Evolutionary conservation across 1,284 basidiomycete genomes (phyloP).

Genomic region (Paramarasmius palmivorus): DNA sequence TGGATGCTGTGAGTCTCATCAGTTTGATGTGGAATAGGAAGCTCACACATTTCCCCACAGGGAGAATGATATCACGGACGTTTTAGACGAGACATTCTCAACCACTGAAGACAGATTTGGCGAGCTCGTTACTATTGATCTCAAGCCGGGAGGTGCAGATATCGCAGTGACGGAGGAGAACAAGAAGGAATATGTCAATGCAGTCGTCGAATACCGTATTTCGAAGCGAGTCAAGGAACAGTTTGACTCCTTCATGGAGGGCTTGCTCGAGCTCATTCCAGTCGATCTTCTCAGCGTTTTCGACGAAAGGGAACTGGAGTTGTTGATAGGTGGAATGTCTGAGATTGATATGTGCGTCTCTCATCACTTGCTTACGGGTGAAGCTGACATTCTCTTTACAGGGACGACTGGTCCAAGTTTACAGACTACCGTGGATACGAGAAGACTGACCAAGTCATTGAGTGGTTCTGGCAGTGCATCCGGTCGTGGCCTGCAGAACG

Average conservation of each 20-base stretch:
- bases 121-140: constrained; percentile 91
- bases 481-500: constrained; percentile 95
- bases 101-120: constrained; percentile 97
- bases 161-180: constrained; percentile 93
- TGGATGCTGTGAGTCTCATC: constrained; percentile 89
- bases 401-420: constrained; percentile 86
- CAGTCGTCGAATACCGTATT: constrained; percentile 94
- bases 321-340: constrained; percentile 97
- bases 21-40: not conserved
- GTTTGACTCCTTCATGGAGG: constrained; percentile 94
- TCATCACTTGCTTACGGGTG: not conserved
- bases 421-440: constrained; percentile 85
- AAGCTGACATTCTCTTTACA: constrained; percentile 26
- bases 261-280: constrained; percentile 94
- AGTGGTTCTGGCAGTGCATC: constrained; percentile 99
- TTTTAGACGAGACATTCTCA: constrained; percentile 94
- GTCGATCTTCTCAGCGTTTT: constrained; percentile 96
- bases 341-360: constrained; percentile 89
- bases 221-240: constrained; percentile 92
- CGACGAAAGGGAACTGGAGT: constrained; percentile 95
- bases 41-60: constrained; percentile 34
- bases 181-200: constrained; percentile 98
- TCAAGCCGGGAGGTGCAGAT: constrained; percentile 86
- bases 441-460: constrained; percentile 92
- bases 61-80: constrained; percentile 93